These are phyloP conservation scores for Lactarius indigo DNA, from an alignment of 768 basidiomycete species.

Conservation along the genomic window DNA sequence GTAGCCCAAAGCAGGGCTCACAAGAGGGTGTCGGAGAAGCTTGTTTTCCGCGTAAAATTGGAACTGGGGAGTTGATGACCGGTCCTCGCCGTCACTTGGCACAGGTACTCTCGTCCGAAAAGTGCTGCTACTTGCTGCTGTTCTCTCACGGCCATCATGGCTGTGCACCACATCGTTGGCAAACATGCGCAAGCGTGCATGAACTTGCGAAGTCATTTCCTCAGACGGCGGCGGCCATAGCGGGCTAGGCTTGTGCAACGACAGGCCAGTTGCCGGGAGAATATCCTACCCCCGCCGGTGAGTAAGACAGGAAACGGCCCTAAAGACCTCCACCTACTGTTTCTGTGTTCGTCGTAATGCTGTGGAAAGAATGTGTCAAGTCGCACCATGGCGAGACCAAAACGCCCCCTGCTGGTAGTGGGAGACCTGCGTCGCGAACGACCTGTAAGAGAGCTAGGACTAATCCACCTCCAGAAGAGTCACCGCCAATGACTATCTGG, in stretches of 20 bases:
- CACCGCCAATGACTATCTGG: constrained; percentile 82
- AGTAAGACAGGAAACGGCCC: neutral
- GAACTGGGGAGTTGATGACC: constrained; percentile 28
- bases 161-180: constrained; percentile 51
- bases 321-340: constrained; percentile 48
- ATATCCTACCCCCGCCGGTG: constrained; percentile 53
- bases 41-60: constrained; percentile 86
- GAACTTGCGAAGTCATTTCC: constrained; percentile 55
- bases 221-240: constrained; percentile 77
- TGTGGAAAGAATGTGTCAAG: constrained; percentile 91
- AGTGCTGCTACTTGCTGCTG: neutral
- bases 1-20: constrained; percentile 76
- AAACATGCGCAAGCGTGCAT: constrained; percentile 55
- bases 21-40: constrained; percentile 69
- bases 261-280: constrained; percentile 67
- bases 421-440: constrained; percentile 78
- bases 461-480: constrained; percentile 90
- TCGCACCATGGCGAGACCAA: constrained; percentile 91
- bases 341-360: constrained; percentile 74
- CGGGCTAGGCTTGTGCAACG: constrained; percentile 72
- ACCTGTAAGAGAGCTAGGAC: constrained; percentile 79
- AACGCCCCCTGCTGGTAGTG: constrained; percentile 80
- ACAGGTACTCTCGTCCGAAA: neutral
- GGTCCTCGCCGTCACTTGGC: neutral
- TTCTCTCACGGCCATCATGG: constrained; percentile 20